A percentile compares a stretch with the other conserved stretches of the same genome.
Conservation (phyloP, 352 stramenopile species). For the Saprolegnia parasitica region DNA sequence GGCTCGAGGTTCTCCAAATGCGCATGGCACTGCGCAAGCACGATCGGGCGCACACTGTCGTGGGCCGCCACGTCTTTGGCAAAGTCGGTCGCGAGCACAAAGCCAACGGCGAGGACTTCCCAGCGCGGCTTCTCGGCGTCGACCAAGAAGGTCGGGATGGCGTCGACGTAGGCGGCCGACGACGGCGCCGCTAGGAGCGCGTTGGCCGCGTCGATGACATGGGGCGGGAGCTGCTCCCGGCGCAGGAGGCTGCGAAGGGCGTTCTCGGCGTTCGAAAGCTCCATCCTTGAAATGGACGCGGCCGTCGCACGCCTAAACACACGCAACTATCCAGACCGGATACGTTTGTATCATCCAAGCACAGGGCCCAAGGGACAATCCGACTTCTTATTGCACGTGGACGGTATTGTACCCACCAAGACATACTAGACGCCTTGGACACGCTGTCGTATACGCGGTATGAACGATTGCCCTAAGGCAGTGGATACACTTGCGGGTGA, state of each 20-base stretch:
- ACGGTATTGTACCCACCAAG: too few species aligned
- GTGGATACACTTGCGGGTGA: too few species aligned
- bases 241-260: conserved; percentile 70
- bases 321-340: background rate
- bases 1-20: conserved; percentile 85
- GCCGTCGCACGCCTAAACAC: background rate
- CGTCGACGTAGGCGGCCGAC: conserved; percentile 20
- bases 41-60: conserved; percentile 35
- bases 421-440: too few species aligned
- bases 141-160: conserved; percentile 7
- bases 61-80: conserved; percentile 33
- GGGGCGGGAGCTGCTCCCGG: conserved; percentile 48
- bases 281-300: conserved; percentile 38
- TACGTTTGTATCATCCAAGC: too few species aligned
- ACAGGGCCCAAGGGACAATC: too few species aligned
- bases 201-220: conserved; percentile 39
- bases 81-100: conserved; percentile 49
- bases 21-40: conserved; percentile 34
- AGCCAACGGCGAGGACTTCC: conserved; percentile 66
- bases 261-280: conserved; percentile 60
- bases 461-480: too few species aligned
- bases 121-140: conserved; percentile 42
- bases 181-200: conserved; percentile 35
- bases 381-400: too few species aligned
- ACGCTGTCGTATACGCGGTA: too few species aligned